phyloP scores from a whole-genome alignment of 352 stramenopile genomes.

The Globisporangium echinulatum region DNA sequence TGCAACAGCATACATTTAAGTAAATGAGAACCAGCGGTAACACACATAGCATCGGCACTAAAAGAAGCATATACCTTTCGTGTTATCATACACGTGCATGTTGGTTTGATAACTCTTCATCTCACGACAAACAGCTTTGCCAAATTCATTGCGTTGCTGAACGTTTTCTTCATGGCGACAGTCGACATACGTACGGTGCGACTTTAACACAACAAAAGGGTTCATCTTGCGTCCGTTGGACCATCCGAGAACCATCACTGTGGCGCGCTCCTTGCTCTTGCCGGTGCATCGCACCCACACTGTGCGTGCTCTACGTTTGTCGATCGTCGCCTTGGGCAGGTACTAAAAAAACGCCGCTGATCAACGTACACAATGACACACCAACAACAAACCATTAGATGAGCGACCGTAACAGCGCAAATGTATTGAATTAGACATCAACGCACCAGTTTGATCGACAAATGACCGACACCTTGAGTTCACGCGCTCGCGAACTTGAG shows the following conservation, averaged over 20 bases:
- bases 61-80: neutral
- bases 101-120: neutral
- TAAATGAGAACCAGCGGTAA: neutral
- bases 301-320: neutral
- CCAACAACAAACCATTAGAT: neutral
- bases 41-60: neutral
- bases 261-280: neutral
- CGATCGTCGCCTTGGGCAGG: neutral
- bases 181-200: too few relatives aligned
- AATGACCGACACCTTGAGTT: too few relatives aligned
- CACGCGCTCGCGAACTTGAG: neutral
- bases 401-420: neutral
- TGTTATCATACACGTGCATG: neutral
- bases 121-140: neutral
- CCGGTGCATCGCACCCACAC: neutral
- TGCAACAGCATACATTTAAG: neutral
- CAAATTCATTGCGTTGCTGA: neutral
- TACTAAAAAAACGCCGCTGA: neutral
- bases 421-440: neutral
- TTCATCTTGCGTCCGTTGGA: neutral
- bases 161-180: neutral
- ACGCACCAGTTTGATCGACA: neutral
- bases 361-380: neutral
- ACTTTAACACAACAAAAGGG: too few relatives aligned
- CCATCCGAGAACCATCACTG: neutral